Evolutionary conservation across 192 early-diverging fungal species (phyloP).

Genomic region (Linnemannia exigua): DNA sequence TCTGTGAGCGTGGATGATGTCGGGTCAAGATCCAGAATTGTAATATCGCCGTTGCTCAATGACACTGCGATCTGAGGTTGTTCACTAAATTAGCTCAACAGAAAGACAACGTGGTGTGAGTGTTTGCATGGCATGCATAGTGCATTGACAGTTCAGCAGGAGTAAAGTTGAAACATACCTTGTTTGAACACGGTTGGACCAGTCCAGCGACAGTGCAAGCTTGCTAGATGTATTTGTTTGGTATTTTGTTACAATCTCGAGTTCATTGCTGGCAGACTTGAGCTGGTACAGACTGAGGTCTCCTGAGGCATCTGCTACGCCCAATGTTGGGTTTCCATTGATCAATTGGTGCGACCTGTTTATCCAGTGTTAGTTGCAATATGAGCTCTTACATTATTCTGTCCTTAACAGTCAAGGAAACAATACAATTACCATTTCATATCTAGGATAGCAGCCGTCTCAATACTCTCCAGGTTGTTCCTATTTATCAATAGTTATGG

Average conservation of each 20-base stretch:
- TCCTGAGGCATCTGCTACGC: slow-evolving; percentile 75
- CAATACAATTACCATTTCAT: slow-evolving; percentile 72
- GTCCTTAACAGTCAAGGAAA: background rate
- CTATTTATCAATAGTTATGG: slow-evolving; percentile 5
- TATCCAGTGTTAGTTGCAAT: slow-evolving; percentile 2
- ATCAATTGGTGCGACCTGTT: slow-evolving; percentile 70
- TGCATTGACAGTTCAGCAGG: background rate
- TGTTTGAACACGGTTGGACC: slow-evolving; percentile 77
- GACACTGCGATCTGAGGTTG: slow-evolving; percentile 71
- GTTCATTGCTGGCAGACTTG: slow-evolving; percentile 31
- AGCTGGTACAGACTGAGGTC: slow-evolving; percentile 65
- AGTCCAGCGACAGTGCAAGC: slow-evolving; percentile 91
- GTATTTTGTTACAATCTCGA: slow-evolving; percentile 46
- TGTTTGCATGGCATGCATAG: background rate
- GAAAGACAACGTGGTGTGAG: background rate
- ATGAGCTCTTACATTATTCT: background rate
- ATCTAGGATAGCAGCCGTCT: slow-evolving; percentile 78
- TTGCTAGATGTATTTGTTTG: slow-evolving; percentile 64
- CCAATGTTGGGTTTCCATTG: slow-evolving; percentile 62
- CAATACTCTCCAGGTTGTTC: slow-evolving; percentile 65
- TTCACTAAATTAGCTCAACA: slow-evolving; percentile 11
- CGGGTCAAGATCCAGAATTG: slow-evolving; percentile 63
- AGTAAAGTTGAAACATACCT: slow-evolving; percentile 4
- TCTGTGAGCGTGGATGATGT: slow-evolving; percentile 53
- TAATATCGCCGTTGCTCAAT: slow-evolving; percentile 82